Percentiles rank a stretch among this genome's conserved stretches.
These are phyloP conservation scores for Geotrichum klebahnii DNA, from an alignment of 1,139 yeast genomes.

Conservation along the genomic window DNA sequence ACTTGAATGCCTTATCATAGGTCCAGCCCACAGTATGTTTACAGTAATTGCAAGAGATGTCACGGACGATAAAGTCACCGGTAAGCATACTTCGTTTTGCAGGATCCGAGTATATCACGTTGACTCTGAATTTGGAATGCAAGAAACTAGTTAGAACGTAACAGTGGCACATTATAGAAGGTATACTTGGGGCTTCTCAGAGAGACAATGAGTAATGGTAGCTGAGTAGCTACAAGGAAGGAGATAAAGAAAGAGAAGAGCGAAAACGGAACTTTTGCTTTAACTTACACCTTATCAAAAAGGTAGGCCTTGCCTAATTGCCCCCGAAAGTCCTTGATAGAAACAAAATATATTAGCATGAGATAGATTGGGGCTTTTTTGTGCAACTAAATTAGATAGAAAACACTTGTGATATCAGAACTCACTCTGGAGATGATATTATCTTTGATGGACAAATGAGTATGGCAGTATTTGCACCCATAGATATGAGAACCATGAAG, in stretches of 20 bases:
- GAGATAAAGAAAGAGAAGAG: not conserved
- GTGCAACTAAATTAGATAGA: not conserved
- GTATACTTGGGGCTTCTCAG: too few relatives aligned
- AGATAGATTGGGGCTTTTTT: not conserved
- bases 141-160: too few relatives aligned
- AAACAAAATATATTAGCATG: not conserved
- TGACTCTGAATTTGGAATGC: conserved; percentile 38
- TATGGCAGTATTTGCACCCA: conserved; percentile 41
- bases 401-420: too few relatives aligned
- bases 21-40: conserved; percentile 67
- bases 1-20: conserved; percentile 57
- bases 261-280: not conserved
- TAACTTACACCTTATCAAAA: conserved; percentile 39
- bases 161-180: too few relatives aligned
- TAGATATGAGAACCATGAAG: conserved; percentile 36
- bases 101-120: conserved; percentile 35
- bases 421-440: conserved; percentile 40
- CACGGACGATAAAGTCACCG: conserved; percentile 63
- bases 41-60: conserved; percentile 67
- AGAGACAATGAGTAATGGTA: not conserved
- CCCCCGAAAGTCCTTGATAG: conserved; percentile 40
- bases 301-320: conserved; percentile 43
- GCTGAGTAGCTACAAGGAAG: not conserved
- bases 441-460: conserved; percentile 39
- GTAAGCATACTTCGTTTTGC: conserved; percentile 57